These are phyloP conservation scores for Microdochium nivale DNA, from an alignment of 2,329 filamentous ascomycete genomes.

Conservation along the genomic window DNA sequence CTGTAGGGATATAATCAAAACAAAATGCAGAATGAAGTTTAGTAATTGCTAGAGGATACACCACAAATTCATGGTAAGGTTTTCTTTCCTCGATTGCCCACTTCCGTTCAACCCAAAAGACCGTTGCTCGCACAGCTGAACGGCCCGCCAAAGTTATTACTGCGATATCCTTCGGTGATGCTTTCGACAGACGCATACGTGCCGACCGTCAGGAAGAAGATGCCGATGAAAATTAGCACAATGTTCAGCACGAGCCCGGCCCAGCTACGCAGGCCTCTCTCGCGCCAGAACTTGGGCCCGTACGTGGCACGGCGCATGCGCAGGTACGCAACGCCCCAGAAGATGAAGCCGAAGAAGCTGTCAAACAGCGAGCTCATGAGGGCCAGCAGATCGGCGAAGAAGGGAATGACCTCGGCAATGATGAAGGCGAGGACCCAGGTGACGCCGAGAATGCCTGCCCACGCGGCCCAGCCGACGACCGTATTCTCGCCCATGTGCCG, in stretches of 20 bases:
- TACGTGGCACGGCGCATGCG: slow-evolving; percentile 64
- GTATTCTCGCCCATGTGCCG: slow-evolving; percentile 77
- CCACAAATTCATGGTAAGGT: neutral
- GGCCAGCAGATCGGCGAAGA: slow-evolving; percentile 72
- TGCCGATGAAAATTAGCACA: slow-evolving; percentile 61
- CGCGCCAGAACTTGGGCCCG: slow-evolving; percentile 40
- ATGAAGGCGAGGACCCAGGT: slow-evolving; percentile 88
- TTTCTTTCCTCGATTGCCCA: neutral
- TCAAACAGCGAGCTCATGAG: slow-evolving; percentile 86
- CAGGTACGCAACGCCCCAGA: slow-evolving; percentile 79
- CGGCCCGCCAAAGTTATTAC: slow-evolving; percentile 56
- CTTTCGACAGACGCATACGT: slow-evolving; percentile 73
- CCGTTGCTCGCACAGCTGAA: slow-evolving; percentile 69
- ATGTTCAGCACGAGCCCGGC: slow-evolving; percentile 60
- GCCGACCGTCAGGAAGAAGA: slow-evolving; percentile 75
- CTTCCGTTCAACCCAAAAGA: slow-evolving; percentile 25
- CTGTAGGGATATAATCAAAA: too few species aligned
- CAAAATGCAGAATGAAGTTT: too few species aligned
- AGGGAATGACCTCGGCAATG: slow-evolving; percentile 87
- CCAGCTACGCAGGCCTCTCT: slow-evolving; percentile 42
- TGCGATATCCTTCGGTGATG: slow-evolving; percentile 64
- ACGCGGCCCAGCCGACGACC: slow-evolving; percentile 68
- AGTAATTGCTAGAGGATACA: too few species aligned
- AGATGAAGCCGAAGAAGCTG: slow-evolving; percentile 92
- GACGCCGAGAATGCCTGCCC: slow-evolving; percentile 61